Evolutionary conservation across 208 protist species (phyloP), one percentile per base, ranked within the genome.

Genomic region (Naegleria lovaniensis): DNA sequence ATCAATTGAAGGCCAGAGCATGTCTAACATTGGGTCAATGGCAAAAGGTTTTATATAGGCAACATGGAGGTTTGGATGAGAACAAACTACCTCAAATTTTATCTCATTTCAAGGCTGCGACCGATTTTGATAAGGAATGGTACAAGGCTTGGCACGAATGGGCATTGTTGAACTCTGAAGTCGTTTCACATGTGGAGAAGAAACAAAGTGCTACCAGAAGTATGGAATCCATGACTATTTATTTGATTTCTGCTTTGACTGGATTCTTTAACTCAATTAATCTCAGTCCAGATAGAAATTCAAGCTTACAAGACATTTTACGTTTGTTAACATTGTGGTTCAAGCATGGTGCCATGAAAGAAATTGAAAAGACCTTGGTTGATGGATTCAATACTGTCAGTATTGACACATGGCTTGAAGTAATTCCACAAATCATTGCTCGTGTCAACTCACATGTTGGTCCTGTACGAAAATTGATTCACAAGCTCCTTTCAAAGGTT

Each of bases 391-490:
- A 95, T 59, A 95, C 95, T 13, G 96, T 99, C 1, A 95, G 93
- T 40, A 96, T 99, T 43, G 98, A 98, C 55, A 99, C 98, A 55
- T 99, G 99, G 99, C 95, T 99, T 6, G 97, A 98, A 92, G 99
- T 99, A n/a, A 98, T 99, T 67, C 99, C 98, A n/a, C 98, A 99
- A 94, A 97, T 99, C 43, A 99, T 99, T 92, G 99, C 98, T 38
- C 96, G 98, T 43, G 97, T 99, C 85, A 96, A 99, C 92, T 97
- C 97, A 33, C 95, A 93, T 43, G 92, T 97, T 38, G n/a, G 92
- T 0, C 91, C 93, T 9, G 96, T 99, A 39, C 93, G 96, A 0
- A 95, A 97, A 89, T 95, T 98, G 22, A 96, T 99, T 40, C 95
- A 98, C 90, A 92, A 97, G 38, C 93, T 99, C 6, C 94, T 99